Conservation (phyloP, 2,329 filamentous ascomycete genomes). For the Xylariaceae sp. region DNA sequence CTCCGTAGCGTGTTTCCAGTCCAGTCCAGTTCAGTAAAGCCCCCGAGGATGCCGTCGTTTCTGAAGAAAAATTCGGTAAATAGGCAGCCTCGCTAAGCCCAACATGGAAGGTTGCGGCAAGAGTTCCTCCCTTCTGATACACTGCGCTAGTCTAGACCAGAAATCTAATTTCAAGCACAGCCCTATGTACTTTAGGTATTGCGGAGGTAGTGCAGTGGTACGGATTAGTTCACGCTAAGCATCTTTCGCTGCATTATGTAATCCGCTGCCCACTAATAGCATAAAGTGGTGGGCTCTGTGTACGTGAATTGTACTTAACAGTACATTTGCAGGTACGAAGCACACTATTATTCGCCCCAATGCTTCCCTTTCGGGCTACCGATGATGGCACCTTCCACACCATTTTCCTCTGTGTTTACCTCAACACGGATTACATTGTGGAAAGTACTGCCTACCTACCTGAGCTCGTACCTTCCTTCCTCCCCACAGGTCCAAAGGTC, state of each 20-base stretch:
- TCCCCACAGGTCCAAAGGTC: too few species aligned
- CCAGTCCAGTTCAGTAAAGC: not conserved
- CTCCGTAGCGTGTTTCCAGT: too few species aligned
- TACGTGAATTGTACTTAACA: not conserved
- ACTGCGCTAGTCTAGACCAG: not conserved
- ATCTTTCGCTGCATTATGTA: not conserved
- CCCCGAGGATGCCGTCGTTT: constrained; percentile 14
- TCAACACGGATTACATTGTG: too few species aligned
- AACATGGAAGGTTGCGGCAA: constrained; percentile 1
- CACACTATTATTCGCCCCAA: not conserved
- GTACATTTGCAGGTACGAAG: not conserved
- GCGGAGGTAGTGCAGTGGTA: too few species aligned
- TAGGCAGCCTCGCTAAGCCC: not conserved
- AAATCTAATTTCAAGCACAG: not conserved
- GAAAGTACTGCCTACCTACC: too few species aligned
- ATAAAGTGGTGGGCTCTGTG: not conserved
- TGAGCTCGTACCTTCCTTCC: too few species aligned
- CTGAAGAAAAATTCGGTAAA: not conserved
- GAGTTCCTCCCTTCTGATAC: not conserved
- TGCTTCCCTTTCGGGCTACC: not conserved
- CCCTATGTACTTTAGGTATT: not conserved
- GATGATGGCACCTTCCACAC: not conserved
- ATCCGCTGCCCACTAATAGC: constrained; percentile 12
- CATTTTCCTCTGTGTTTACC: too few species aligned
- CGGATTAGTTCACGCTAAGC: not conserved